Conservation (phyloP, 2,329 filamentous ascomycete species). For the Cercospora sesami region DNA sequence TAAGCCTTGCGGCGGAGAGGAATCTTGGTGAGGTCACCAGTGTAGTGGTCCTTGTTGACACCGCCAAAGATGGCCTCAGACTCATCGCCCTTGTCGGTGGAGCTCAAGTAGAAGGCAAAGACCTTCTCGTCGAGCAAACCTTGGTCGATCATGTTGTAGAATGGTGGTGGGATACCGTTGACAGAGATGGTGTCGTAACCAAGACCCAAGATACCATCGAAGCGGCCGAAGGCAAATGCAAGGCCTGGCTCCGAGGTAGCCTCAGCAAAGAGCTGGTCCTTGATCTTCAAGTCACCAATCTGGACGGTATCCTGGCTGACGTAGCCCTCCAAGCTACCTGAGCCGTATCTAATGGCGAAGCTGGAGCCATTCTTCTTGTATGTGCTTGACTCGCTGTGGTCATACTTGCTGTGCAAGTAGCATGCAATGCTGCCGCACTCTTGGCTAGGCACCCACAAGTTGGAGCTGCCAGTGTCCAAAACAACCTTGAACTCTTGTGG, state of each 20-base stretch:
- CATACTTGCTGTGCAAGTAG: conserved; percentile 96
- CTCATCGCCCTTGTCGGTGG: conserved; percentile 67
- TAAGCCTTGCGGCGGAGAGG: conserved; percentile 97
- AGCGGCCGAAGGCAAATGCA: conserved; percentile 95
- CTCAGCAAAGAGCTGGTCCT: conserved; percentile 93
- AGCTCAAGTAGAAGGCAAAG: conserved; percentile 93
- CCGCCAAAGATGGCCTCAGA: conserved; percentile 92
- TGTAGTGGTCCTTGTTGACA: conserved; percentile 76
- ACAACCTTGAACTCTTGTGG: conserved; percentile 98
- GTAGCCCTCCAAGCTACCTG: conserved; percentile 88
- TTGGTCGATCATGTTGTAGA: conserved; percentile 94
- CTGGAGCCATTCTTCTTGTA: conserved; percentile 91
- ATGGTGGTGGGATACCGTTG: conserved; percentile 89
- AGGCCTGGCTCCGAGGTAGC: conserved; percentile 93
- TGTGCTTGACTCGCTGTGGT: conserved; percentile 81
- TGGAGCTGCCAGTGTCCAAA: conserved; percentile 96
- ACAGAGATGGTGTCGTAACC: conserved; percentile 97
- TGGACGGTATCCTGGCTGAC: conserved; percentile 83
- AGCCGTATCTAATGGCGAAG: conserved; percentile 95
- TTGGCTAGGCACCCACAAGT: conserved; percentile 94
- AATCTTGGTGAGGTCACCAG: conserved; percentile 86
- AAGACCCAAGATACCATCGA: conserved; percentile 93
- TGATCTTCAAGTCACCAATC: conserved; percentile 86
- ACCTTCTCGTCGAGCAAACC: conserved; percentile 85
- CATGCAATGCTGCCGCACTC: conserved; percentile 94